phyloP scores from a whole-genome alignment of 2,329 filamentous ascomycete genomes.

The Fusarium mundagurra region DNA sequence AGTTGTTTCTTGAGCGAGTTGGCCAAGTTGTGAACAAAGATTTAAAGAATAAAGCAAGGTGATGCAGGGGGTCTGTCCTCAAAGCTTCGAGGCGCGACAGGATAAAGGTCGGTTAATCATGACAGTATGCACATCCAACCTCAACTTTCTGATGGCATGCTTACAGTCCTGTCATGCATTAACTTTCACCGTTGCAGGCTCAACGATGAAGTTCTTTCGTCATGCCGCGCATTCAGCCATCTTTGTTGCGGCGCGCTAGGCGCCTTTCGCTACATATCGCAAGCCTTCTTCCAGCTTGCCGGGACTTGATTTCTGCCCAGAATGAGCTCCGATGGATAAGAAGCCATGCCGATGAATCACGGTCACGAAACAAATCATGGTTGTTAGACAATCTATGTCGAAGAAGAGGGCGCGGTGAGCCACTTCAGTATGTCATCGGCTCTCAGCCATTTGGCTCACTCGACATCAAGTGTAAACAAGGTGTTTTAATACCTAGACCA shows the following conservation, averaged over 20 bases:
- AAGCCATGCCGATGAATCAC: slow-evolving; percentile 61
- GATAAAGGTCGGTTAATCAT: slow-evolving; percentile 46
- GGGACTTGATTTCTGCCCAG: slow-evolving; percentile 69
- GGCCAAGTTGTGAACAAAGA: slow-evolving; percentile 17
- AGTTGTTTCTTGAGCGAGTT: not conserved
- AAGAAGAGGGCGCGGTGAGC: slow-evolving; percentile 69
- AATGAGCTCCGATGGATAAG: slow-evolving; percentile 80
- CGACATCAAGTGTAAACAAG: slow-evolving; percentile 78
- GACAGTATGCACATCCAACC: not conserved
- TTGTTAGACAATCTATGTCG: slow-evolving; percentile 56
- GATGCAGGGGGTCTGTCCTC: slow-evolving; percentile 14
- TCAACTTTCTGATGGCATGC: not conserved
- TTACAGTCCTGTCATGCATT: not conserved
- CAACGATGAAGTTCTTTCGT: slow-evolving; percentile 20
- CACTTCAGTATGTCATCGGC: slow-evolving; percentile 90
- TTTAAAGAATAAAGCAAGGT: slow-evolving; percentile 28
- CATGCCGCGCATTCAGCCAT: slow-evolving; percentile 73
- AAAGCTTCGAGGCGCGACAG: slow-evolving; percentile 25
- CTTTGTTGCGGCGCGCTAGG: slow-evolving; percentile 64
- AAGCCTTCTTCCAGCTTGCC: slow-evolving; percentile 70
- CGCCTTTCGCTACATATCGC: slow-evolving; percentile 65
- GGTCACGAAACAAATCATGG: slow-evolving; percentile 11
- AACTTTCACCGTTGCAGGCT: slow-evolving; percentile 2
- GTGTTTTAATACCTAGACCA: slow-evolving; percentile 86
- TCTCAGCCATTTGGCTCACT: slow-evolving; percentile 88